phyloP scores from a whole-genome alignment of 108 stramenopile species.

The Pseudonitzschia multistriata region DNA sequence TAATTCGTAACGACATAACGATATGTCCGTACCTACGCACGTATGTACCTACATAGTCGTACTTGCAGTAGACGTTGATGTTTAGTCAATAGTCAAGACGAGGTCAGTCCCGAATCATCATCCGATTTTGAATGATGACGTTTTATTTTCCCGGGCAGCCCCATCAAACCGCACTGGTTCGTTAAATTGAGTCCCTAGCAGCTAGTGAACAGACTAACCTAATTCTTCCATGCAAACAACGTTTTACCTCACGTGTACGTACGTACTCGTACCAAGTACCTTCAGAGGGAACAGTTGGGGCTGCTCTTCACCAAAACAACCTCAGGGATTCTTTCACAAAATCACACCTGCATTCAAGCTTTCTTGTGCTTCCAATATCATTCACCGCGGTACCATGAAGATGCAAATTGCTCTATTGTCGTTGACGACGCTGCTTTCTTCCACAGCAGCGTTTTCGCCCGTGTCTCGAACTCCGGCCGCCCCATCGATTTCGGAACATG shows the following conservation, averaged over 20 bases:
- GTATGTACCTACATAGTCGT: too few species aligned
- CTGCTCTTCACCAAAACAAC: not conserved
- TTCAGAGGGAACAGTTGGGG: too few species aligned
- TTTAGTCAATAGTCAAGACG: not conserved
- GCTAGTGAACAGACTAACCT: not conserved
- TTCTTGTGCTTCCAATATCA: not conserved
- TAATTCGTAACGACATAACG: too few species aligned
- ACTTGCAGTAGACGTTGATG: too few species aligned
- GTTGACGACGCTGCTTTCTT: not conserved
- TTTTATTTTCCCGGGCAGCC: not conserved
- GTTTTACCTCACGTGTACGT: too few species aligned
- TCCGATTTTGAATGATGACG: not conserved
- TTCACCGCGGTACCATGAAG: not conserved
- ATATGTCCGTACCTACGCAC: too few species aligned
- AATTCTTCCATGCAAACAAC: not conserved
- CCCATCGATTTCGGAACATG: not conserved
- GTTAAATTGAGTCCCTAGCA: not conserved
- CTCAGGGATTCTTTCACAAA: too few species aligned
- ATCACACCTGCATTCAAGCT: not conserved
- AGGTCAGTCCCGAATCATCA: not conserved
- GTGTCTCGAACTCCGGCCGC: not conserved
- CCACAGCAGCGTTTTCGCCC: slow-evolving; percentile 4
- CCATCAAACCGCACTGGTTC: too few species aligned
- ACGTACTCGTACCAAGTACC: too few species aligned
- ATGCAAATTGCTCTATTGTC: slow-evolving; percentile 9